Base-by-base conservation (phyloP, 305 asterid genomes). In the Fraxinus dipetala region DNA sequence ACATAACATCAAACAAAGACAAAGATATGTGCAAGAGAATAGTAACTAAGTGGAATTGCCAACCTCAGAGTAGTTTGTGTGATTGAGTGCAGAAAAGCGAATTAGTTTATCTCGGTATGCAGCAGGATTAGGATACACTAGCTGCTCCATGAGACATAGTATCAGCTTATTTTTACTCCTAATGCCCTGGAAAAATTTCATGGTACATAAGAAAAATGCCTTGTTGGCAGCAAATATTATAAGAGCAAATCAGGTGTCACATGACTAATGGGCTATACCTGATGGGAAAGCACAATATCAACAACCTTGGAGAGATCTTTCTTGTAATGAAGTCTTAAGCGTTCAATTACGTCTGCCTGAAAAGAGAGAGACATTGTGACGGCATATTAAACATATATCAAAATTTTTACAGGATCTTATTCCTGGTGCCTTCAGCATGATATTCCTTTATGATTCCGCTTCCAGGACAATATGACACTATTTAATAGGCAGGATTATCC, bases 331-430 rank as follows among this genome's bases (percentile, higher is more conserved):
- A 92, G 97, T 75, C 99, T 92, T 79, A 96, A 93, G 30, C 93
- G 94, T 85, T 96, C 99, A 82, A 96, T 96, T 78, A 96, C 99
- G 87, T 96, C 99, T 78, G 99, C 99, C 97, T 96, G 90, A 87
- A 85, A 85, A 82, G 77, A 43, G 83, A 24, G 83, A 83, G 45
- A 70, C 48, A 83, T 54, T 67, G 77, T 78, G 87, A 87, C 67
- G 72, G 78, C 72, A 78, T 82, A 79, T 61, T 73, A 83, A 76
- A 80, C 38, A 76, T 24, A 81, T 72, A 79, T 38, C 16, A 26
- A 63, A 28, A 78, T 22, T 16, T 36, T 22, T 22, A 63, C 24
- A 43, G 28, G 65, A 28, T 63, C 80, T 79, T 3, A n/a, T 48
- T 77, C 28, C 31, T 70, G 54, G 81, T 13, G 67, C 76, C 83